phyloP scores from a whole-genome alignment of 176 grass and related monocot genomes.

The Hsuehochloa calcarea region DNA sequence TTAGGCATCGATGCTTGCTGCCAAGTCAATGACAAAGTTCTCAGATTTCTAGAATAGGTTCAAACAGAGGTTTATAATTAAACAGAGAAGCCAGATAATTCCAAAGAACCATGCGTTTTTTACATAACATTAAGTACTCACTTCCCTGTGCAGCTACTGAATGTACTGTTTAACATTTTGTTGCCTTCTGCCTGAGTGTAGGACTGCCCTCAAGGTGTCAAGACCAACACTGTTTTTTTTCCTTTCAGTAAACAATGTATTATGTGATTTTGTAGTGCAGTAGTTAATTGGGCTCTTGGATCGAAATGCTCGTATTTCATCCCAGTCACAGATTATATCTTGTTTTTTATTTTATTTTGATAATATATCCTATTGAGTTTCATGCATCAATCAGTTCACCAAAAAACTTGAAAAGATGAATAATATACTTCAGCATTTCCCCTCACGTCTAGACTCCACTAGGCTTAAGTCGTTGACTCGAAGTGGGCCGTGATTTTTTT shows the following conservation, averaged over 20 bases:
- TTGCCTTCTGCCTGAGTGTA: background rate
- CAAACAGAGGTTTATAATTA: slow-evolving; percentile 14
- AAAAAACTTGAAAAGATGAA: no score
- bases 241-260: background rate
- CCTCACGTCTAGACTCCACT: no score
- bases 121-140: background rate
- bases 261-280: background rate
- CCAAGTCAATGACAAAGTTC: slow-evolving; percentile 15
- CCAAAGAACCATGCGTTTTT: slow-evolving; percentile 29
- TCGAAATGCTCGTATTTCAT: background rate
- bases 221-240: background rate
- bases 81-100: slow-evolving; percentile 33
- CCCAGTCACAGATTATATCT: background rate
- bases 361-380: background rate
- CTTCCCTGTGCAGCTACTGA: slow-evolving; percentile 17
- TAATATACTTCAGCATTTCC: no score
- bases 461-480: no score
- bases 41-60: slow-evolving; percentile 10
- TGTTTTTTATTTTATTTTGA: background rate
- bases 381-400: no score
- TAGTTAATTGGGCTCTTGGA: background rate
- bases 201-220: background rate
- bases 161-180: slow-evolving; percentile 7
- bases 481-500: no score
- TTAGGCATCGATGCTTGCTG: slow-evolving; percentile 16